Percentiles rank a stretch among this genome's conserved stretches.
Evolutionary conservation across 2,329 filamentous ascomycete genomes (phyloP).

Genomic region (Aspergillus melleus): DNA sequence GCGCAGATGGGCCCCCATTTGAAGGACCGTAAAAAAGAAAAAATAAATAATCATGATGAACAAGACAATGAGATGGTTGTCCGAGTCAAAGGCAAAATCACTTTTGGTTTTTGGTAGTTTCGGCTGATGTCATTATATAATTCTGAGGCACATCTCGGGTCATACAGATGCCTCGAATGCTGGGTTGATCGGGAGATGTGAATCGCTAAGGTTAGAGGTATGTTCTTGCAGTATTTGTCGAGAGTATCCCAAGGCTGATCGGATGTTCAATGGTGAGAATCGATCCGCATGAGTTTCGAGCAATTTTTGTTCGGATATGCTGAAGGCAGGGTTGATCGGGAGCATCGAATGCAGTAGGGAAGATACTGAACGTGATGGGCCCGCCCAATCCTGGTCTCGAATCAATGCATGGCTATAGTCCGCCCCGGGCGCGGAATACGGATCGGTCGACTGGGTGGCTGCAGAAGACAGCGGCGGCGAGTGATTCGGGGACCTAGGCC

Average conservation of each 20-base stretch:
- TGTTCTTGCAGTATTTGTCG: constrained; percentile 9
- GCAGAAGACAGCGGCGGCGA: constrained; percentile 14
- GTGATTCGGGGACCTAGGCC: constrained; percentile 9
- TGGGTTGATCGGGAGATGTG: constrained; percentile 32
- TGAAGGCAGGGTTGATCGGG: constrained; percentile 33
- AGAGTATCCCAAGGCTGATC: constrained; percentile 13
- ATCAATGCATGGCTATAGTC: constrained; percentile 18
- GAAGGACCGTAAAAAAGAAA: neutral
- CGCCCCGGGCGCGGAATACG: constrained; percentile 5
- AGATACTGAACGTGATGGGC: constrained; percentile 16
- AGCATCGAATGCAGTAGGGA: constrained; percentile 33
- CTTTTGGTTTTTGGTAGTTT: neutral
- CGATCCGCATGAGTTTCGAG: constrained; percentile 6
- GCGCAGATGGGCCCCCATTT: constrained; percentile 11
- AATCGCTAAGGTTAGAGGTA: constrained; percentile 22
- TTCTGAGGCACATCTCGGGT: constrained; percentile 1
- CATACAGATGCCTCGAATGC: constrained; percentile 21
- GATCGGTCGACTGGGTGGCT: constrained; percentile 16
- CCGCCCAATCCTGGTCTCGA: constrained; percentile 13
- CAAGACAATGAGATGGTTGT: neutral
- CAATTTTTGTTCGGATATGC: constrained; percentile 7
- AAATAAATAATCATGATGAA: neutral
- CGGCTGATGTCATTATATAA: neutral
- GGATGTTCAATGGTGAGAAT: constrained; percentile 11
- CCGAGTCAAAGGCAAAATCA: neutral